phyloP scores from a whole-genome alignment of 1,284 basidiomycete genomes.

The Cerrena zonata region DNA sequence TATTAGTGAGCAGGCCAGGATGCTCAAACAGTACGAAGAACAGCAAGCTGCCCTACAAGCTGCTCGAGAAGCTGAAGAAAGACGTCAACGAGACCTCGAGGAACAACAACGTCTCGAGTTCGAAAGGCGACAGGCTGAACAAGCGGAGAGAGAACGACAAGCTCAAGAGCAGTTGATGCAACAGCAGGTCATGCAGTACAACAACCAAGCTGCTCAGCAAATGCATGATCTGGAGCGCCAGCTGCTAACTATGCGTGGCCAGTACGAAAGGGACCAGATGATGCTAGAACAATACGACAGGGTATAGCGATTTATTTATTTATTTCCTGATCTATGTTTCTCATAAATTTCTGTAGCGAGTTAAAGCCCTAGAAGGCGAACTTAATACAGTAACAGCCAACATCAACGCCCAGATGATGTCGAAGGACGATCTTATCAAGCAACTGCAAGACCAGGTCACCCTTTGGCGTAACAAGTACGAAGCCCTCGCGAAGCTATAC shows the following conservation, averaged over 20 bases:
- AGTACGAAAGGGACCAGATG: constrained; percentile 97
- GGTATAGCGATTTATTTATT: constrained; percentile 43
- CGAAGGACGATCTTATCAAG: constrained; percentile 93
- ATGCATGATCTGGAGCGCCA: constrained; percentile 83
- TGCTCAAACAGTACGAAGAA: constrained; percentile 95
- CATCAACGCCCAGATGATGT: constrained; percentile 80
- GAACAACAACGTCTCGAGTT: constrained; percentile 84
- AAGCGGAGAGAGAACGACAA: constrained; percentile 82
- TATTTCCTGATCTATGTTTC: constrained; percentile 1
- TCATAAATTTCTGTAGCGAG: constrained; percentile 51
- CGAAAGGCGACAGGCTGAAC: constrained; percentile 83
- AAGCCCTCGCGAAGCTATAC: constrained; percentile 96
- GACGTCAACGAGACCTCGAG: constrained; percentile 71
- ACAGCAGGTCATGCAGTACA: constrained; percentile 73
- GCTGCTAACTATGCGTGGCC: constrained; percentile 88
- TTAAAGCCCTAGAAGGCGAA: constrained; percentile 94
- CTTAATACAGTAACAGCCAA: constrained; percentile 75
- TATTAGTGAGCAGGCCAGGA: constrained; percentile 87
- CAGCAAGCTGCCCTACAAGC: constrained; percentile 82
- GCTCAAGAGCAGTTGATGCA: constrained; percentile 85
- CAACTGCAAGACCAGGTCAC: constrained; percentile 96
- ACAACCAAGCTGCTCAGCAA: constrained; percentile 63
- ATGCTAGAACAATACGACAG: constrained; percentile 97
- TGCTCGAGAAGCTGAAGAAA: constrained; percentile 80
- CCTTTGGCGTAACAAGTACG: constrained; percentile 98